These are phyloP conservation scores for Trifolium repens DNA, from an alignment of 306 rosid species.

Conservation along the genomic window DNA sequence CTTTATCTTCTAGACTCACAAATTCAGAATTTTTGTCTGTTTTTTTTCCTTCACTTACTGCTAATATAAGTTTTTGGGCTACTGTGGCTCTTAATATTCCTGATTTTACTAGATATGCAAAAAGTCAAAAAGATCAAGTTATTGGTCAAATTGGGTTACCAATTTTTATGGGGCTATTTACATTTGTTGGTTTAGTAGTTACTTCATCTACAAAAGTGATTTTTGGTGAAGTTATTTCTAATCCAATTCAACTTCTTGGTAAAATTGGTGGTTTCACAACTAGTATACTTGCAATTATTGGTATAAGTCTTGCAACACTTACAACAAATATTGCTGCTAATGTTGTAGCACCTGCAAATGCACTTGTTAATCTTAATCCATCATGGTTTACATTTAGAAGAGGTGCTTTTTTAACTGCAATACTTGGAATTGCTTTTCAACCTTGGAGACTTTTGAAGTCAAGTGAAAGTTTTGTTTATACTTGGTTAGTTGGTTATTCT, in stretches of 20 bases:
- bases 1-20: constrained; percentile 70
- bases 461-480: constrained; percentile 89
- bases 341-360: constrained; percentile 91
- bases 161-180: constrained; percentile 81
- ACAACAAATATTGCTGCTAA: constrained; percentile 92
- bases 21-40: constrained; percentile 68
- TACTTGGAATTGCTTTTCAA: constrained; percentile 81
- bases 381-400: constrained; percentile 68
- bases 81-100: constrained; percentile 84
- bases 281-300: constrained; percentile 61
- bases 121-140: constrained; percentile 69
- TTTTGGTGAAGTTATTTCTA: constrained; percentile 74
- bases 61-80: constrained; percentile 91
- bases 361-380: constrained; percentile 78
- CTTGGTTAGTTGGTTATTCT: constrained; percentile 93
- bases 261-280: constrained; percentile 80
- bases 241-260: constrained; percentile 76
- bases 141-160: constrained; percentile 85
- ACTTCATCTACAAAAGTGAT: constrained; percentile 80
- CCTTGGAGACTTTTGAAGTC: constrained; percentile 87
- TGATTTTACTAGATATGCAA: constrained; percentile 82
- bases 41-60: constrained; percentile 84
- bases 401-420: constrained; percentile 73
- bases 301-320: constrained; percentile 74
- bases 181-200: constrained; percentile 85